Conservation (phyloP, 1,284 basidiomycete genomes). For the Thelephora terrestris region DNA sequence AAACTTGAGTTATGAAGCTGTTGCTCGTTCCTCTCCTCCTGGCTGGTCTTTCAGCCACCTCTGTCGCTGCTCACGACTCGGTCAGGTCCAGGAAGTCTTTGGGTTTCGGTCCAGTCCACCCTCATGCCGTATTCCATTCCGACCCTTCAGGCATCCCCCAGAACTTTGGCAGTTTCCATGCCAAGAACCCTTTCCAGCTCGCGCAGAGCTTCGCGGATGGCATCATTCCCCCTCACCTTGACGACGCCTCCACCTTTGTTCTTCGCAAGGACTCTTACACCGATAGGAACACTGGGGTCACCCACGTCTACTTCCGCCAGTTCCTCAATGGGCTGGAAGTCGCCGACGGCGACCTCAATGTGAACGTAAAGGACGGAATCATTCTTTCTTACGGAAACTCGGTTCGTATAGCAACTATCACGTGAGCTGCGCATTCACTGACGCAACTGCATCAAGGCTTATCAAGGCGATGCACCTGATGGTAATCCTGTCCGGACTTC, state of each 20-base stretch:
- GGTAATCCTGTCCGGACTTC: slow-evolving; percentile 23
- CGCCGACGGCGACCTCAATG: slow-evolving; percentile 79
- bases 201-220: slow-evolving; percentile 51
- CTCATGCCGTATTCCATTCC: slow-evolving; percentile 61
- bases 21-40: slow-evolving; percentile 18
- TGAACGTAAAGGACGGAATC: slow-evolving; percentile 77
- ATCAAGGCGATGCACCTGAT: slow-evolving; percentile 38
- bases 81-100: slow-evolving; percentile 61
- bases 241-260: slow-evolving; percentile 36
- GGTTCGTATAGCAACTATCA: slow-evolving; percentile 33
- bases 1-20: not conserved
- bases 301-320: slow-evolving; percentile 80
- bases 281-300: slow-evolving; percentile 72
- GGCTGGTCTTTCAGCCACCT: slow-evolving; percentile 25
- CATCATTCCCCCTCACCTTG: slow-evolving; percentile 29
- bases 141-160: slow-evolving; percentile 33
- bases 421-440: not conserved
- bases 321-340: slow-evolving; percentile 78
- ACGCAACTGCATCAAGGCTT: slow-evolving; percentile 40
- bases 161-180: slow-evolving; percentile 25
- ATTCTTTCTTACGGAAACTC: slow-evolving; percentile 78
- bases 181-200: slow-evolving; percentile 43
- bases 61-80: slow-evolving; percentile 23
- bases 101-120: slow-evolving; percentile 67
- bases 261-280: slow-evolving; percentile 81